Evolutionary conservation across 495 filamentous ascomycete genomes (phyloP).

Genomic region (Pyrenula aspistea): DNA sequence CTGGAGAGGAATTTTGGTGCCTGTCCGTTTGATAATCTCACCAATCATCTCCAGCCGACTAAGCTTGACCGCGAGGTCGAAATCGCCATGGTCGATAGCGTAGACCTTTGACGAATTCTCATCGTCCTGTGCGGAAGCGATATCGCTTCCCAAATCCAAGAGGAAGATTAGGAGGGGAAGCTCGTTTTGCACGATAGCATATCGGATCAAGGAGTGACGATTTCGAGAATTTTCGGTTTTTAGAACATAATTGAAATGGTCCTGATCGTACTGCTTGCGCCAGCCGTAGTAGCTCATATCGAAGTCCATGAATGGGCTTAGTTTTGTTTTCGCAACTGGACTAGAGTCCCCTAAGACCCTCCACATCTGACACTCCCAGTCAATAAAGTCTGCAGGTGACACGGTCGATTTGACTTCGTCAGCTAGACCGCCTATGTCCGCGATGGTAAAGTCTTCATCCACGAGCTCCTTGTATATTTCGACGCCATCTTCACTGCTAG

Average conservation of each 20-base stretch:
- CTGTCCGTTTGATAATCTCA: conserved; percentile 38
- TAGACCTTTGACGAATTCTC: conserved; percentile 12
- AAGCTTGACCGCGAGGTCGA: conserved; percentile 28
- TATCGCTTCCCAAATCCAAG: conserved; percentile 24
- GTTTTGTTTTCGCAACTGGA: not conserved
- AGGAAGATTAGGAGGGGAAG: conserved; percentile 29
- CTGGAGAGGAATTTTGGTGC: conserved; percentile 53
- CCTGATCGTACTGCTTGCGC: not conserved
- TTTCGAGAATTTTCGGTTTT: not conserved
- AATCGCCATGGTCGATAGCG: conserved; percentile 8
- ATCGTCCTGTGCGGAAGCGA: conserved; percentile 9
- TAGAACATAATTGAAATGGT: not conserved
- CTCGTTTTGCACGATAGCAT: conserved; percentile 26
- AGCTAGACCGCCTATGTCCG: conserved; percentile 53
- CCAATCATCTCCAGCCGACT: conserved; percentile 31
- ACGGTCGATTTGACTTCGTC: conserved; percentile 48
- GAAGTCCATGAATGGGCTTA: not conserved
- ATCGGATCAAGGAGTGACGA: conserved; percentile 12
- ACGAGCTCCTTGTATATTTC: conserved; percentile 30
- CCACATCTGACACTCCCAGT: conserved; percentile 13
- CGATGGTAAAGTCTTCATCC: conserved; percentile 53
- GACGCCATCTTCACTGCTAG: conserved; percentile 33
- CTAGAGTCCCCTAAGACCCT: conserved; percentile 1
- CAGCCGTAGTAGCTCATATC: not conserved
- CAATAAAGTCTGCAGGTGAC: conserved; percentile 34